Conservation (phyloP, 192 early-diverging fungal genomes). For the Funneliformis mosseae region DNA sequence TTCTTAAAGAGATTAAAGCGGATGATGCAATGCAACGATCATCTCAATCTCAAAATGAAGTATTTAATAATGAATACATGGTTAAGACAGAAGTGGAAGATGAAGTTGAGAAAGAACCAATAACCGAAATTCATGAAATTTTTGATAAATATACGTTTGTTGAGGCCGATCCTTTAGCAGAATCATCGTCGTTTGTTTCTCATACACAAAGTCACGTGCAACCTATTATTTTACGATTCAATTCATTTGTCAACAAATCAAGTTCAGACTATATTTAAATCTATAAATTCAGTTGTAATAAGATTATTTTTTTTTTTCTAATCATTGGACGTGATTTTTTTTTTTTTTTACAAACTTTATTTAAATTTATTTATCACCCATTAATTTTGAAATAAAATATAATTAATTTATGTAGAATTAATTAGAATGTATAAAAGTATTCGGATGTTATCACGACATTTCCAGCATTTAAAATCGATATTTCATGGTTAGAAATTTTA, state of each 20-base stretch:
- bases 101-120: neutral
- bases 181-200: neutral
- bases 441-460: too few relatives aligned
- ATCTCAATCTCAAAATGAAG: neutral
- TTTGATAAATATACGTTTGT: neutral
- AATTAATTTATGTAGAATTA: too few relatives aligned
- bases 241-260: neutral
- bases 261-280: too few relatives aligned
- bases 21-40: neutral
- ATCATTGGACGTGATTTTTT: too few relatives aligned
- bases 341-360: too few relatives aligned
- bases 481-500: too few relatives aligned
- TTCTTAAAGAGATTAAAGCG: neutral
- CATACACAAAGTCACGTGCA: neutral
- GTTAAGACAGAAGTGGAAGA: neutral
- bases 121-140: neutral
- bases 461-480: too few relatives aligned
- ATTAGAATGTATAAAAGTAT: too few relatives aligned
- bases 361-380: too few relatives aligned
- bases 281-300: too few relatives aligned
- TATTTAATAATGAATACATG: neutral
- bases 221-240: neutral
- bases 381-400: too few relatives aligned
- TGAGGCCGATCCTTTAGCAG: neutral
- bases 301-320: too few relatives aligned